Percentiles rank a stretch among this genome's conserved stretches.
These are phyloP conservation scores for Acanthamoeba divionensis DNA, from an alignment of 208 protist species.

Conservation along the genomic window DNA sequence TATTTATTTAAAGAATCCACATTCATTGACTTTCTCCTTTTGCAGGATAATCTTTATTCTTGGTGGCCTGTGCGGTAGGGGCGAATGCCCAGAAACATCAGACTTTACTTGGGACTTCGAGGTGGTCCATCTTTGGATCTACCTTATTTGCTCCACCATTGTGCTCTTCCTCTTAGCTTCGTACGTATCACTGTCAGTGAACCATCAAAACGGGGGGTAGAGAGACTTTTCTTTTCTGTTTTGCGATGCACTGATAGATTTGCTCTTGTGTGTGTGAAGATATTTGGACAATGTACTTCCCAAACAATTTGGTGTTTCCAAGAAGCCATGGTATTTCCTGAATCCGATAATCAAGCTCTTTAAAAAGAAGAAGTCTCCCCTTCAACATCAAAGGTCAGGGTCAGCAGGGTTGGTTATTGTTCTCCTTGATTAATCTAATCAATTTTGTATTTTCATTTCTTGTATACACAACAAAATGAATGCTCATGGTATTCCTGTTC, in stretches of 20 bases:
- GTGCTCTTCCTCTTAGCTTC: conserved; percentile 27
- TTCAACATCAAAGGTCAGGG: too few species aligned
- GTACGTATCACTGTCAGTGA: not conserved
- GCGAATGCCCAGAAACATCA: conserved; percentile 17
- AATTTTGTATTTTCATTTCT: not conserved
- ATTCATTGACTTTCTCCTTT: too few species aligned
- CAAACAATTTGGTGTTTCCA: conserved; percentile 55
- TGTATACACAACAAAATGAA: too few species aligned
- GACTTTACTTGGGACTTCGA: conserved; percentile 4
- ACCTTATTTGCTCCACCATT: conserved; percentile 1
- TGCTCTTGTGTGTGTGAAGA: not conserved
- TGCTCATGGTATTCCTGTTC: too few species aligned
- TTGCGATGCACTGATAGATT: not conserved
- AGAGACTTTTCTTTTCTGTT: not conserved
- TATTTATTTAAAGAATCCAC: too few species aligned
- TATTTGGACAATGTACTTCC: conserved; percentile 59
- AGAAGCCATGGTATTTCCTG: conserved; percentile 57
- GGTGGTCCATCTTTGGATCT: conserved; percentile 8
- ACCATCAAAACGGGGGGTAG: not conserved
- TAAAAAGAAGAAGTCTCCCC: too few species aligned
- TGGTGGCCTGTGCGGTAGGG: not conserved
- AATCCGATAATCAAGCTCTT: not conserved
- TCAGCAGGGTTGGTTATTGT: too few species aligned
- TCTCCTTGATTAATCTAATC: too few species aligned
- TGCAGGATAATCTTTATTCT: not conserved